phyloP scores from a whole-genome alignment of 2,329 filamentous ascomycete genomes.

The Penicillium sp. region DNA sequence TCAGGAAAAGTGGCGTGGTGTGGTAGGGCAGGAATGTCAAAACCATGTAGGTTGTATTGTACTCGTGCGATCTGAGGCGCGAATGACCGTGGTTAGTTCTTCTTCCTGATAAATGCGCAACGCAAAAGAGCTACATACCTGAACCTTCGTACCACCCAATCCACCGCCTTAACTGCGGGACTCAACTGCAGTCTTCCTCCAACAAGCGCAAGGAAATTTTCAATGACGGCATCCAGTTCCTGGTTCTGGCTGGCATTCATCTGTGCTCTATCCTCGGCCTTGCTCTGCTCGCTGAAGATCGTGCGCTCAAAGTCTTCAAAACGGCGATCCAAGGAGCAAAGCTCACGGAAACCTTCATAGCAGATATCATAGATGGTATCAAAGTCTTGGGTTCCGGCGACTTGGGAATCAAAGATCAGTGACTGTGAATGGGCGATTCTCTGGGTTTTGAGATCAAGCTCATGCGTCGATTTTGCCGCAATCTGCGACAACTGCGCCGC shows the following conservation, averaged over 20 bases:
- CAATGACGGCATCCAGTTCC: conserved; percentile 74
- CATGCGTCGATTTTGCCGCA: conserved; percentile 83
- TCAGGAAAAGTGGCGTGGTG: conserved; percentile 78
- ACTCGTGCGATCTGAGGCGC: conserved; percentile 74
- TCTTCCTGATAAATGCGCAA: background rate
- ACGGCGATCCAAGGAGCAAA: conserved; percentile 81
- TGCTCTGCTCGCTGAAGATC: conserved; percentile 93
- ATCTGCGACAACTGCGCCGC: conserved; percentile 93
- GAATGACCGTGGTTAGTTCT: conserved; percentile 14
- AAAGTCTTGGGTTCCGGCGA: conserved; percentile 86
- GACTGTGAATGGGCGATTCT: conserved; percentile 91
- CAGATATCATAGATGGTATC: conserved; percentile 86
- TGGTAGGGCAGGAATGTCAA: conserved; percentile 93
- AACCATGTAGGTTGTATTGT: conserved; percentile 76
- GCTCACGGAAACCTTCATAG: conserved; percentile 83
- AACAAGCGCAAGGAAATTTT: conserved; percentile 79
- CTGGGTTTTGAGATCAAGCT: conserved; percentile 90
- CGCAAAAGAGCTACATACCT: conserved; percentile 55
- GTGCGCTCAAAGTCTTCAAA: conserved; percentile 74
- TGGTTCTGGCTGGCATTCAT: conserved; percentile 80
- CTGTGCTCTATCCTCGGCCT: conserved; percentile 80
- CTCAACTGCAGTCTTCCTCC: conserved; percentile 76
- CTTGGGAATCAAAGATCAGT: conserved; percentile 83
- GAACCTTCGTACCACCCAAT: conserved; percentile 93
- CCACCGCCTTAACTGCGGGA: conserved; percentile 85